Evolutionary conservation across 2,329 filamentous ascomycete genomes (phyloP).

Genomic region (Phyllosticta paracitricarpa): DNA sequence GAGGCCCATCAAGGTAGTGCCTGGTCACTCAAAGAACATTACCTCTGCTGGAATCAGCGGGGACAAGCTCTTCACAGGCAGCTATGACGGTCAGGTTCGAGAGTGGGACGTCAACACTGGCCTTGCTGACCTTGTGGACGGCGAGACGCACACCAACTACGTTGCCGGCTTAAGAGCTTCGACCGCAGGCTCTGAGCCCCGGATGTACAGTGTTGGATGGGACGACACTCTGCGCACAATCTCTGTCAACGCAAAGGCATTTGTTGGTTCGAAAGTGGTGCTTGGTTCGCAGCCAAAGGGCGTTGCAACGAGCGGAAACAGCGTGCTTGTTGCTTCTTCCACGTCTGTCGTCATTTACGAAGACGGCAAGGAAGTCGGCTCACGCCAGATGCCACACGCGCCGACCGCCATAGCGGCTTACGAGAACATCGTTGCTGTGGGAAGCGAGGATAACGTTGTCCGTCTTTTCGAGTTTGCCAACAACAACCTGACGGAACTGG

Average conservation of each 20-base stretch:
- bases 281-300: slow-evolving; percentile 75
- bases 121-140: slow-evolving; percentile 60
- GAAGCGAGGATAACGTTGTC: slow-evolving; percentile 62
- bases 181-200: slow-evolving; percentile 28
- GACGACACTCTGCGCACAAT: slow-evolving; percentile 80
- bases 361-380: slow-evolving; percentile 49
- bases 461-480: slow-evolving; percentile 60
- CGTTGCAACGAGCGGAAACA: slow-evolving; percentile 45
- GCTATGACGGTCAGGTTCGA: slow-evolving; percentile 80
- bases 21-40: slow-evolving; percentile 86
- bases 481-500: slow-evolving; percentile 40
- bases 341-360: slow-evolving; percentile 35
- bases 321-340: slow-evolving; percentile 42
- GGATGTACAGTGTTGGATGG: slow-evolving; percentile 84
- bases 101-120: slow-evolving; percentile 72
- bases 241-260: slow-evolving; percentile 64
- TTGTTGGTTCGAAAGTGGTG: slow-evolving; percentile 57
- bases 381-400: slow-evolving; percentile 50
- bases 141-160: slow-evolving; percentile 76
- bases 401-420: slow-evolving; percentile 62
- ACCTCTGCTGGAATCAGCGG: slow-evolving; percentile 59
- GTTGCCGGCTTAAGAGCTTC: slow-evolving; percentile 62
- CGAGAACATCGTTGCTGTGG: slow-evolving; percentile 59
- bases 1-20: slow-evolving; percentile 60
- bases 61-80: slow-evolving; percentile 74